Percentiles rank a stretch among this genome's conserved stretches.
Evolutionary conservation across 176 grass and related monocot species (phyloP).

Genomic region (Zoysia japonica): DNA sequence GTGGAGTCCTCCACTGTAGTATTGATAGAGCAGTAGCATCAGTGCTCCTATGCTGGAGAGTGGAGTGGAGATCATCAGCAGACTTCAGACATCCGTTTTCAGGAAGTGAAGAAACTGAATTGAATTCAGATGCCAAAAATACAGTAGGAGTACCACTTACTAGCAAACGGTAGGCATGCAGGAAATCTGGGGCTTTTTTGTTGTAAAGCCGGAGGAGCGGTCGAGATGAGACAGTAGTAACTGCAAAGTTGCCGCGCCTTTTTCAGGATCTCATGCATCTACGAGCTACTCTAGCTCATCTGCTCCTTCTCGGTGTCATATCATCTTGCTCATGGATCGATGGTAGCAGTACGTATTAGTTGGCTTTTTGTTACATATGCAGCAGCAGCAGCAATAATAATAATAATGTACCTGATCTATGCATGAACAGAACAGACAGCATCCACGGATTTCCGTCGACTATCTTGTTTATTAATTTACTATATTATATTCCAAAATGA

Average conservation of each 20-base stretch:
- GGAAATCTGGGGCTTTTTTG: neutral
- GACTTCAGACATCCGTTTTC: neutral
- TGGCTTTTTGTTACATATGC: too few species aligned
- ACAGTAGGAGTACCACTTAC: too few species aligned
- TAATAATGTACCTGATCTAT: too few species aligned
- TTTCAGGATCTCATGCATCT: constrained; percentile 8
- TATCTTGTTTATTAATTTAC: neutral
- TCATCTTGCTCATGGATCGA: too few species aligned
- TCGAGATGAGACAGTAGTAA: neutral
- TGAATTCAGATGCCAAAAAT: neutral
- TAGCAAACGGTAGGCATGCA: neutral
- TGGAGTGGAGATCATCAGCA: neutral
- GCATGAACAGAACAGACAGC: too few species aligned
- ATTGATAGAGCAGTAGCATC: neutral
- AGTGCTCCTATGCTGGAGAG: too few species aligned
- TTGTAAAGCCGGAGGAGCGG: neutral
- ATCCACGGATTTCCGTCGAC: too few species aligned
- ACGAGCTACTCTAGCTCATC: too few species aligned
- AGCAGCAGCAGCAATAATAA: too few species aligned
- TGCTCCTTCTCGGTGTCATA: too few species aligned
- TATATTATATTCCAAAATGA: too few species aligned
- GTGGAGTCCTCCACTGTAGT: neutral
- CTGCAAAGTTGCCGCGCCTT: constrained; percentile 32
- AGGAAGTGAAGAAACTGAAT: neutral
- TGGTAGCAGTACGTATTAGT: too few species aligned